A percentile compares a stretch with the other conserved stretches of the same genome.
phyloP scores from a whole-genome alignment of 78 protist genomes.

The Dictyostelium firmibasis region DNA sequence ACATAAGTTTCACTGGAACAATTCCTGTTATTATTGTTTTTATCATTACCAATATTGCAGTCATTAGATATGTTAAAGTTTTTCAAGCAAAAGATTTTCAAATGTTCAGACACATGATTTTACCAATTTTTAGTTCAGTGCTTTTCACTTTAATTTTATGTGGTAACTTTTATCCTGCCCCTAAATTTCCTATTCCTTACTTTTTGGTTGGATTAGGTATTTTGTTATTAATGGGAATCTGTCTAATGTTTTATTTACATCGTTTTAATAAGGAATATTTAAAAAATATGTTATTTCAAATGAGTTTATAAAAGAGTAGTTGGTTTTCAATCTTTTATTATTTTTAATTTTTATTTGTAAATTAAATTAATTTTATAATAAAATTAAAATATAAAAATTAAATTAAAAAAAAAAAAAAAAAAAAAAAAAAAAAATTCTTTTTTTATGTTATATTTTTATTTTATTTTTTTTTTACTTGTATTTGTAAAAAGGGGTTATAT shows the following conservation, averaged over 20 bases:
- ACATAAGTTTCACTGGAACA: conserved; percentile 28
- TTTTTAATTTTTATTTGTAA: too few relatives aligned
- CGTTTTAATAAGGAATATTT: not conserved
- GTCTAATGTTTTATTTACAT: not conserved
- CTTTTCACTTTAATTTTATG: not conserved
- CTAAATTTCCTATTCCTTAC: conserved; percentile 8
- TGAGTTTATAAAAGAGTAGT: not conserved
- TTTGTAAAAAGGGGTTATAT: too few relatives aligned
- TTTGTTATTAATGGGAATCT: not conserved
- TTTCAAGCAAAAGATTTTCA: conserved; percentile 7
- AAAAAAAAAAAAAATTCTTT: too few relatives aligned
- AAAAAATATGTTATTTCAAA: not conserved
- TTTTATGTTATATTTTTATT: too few relatives aligned
- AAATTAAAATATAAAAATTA: too few relatives aligned
- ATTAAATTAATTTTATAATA: too few relatives aligned
- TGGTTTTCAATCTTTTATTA: too few relatives aligned
- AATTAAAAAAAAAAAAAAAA: too few relatives aligned
- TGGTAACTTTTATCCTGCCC: conserved; percentile 56
- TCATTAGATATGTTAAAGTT: conserved; percentile 20
- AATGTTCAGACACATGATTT: not conserved
- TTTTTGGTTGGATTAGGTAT: not conserved
- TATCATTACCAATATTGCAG: conserved; percentile 28
- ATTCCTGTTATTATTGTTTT: conserved; percentile 28
- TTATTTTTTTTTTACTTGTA: too few relatives aligned
- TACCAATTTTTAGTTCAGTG: not conserved